Conservation (phyloP, 2,329 filamentous ascomycete genomes). For the Rhytidhysteron rufulum region DNA sequence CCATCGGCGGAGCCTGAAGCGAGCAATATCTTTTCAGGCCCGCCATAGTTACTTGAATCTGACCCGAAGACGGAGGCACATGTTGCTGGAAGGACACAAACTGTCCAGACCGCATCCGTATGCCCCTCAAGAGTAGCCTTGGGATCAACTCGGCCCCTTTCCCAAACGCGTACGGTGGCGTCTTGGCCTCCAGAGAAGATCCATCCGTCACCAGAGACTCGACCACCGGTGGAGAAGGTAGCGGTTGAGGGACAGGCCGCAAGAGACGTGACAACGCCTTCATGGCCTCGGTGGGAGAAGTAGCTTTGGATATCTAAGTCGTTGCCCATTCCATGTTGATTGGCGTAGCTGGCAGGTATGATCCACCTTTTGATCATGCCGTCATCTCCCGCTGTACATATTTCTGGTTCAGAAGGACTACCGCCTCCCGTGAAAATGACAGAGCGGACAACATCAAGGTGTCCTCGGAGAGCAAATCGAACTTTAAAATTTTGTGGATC, state of each 20-base stretch:
- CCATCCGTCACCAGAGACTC: constrained; percentile 90
- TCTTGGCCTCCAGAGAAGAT: constrained; percentile 98
- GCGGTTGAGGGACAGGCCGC: constrained; percentile 83
- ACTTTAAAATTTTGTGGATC: constrained; percentile 85
- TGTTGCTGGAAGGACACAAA: constrained; percentile 86
- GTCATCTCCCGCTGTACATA: constrained; percentile 93
- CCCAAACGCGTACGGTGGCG: constrained; percentile 90
- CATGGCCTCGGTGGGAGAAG: constrained; percentile 92
- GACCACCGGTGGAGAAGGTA: constrained; percentile 83
- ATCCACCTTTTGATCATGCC: constrained; percentile 96
- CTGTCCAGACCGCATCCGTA: constrained; percentile 91
- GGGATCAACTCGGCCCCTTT: constrained; percentile 87
- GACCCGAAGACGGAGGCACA: constrained; percentile 75
- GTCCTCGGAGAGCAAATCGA: constrained; percentile 84
- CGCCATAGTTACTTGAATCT: constrained; percentile 68
- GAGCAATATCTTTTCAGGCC: constrained; percentile 80
- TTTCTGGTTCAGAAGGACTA: constrained; percentile 91
- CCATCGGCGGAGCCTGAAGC: constrained; percentile 90
- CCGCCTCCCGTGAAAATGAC: constrained; percentile 97
- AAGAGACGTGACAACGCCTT: constrained; percentile 82
- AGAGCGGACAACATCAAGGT: constrained; percentile 88
- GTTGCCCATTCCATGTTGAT: constrained; percentile 57
- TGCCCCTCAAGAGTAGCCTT: constrained; percentile 94
- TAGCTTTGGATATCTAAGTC: constrained; percentile 91
- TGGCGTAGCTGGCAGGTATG: constrained; percentile 76